Evolutionary conservation across 164 flowering plant species (phyloP).

Genomic region (Kalanchoe fedtschenkoi): DNA sequence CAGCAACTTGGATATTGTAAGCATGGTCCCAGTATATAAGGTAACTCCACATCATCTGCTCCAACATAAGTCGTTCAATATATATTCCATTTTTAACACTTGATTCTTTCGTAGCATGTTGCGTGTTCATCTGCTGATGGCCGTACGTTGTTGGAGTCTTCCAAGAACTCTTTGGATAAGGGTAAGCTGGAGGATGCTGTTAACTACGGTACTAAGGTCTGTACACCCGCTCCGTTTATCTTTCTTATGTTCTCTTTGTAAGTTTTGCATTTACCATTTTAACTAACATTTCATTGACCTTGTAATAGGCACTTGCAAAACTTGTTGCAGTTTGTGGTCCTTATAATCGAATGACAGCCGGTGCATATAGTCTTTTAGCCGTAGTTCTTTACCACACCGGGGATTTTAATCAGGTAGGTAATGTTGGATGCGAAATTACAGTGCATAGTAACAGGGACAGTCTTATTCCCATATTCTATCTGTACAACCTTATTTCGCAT

Average conservation of each 20-base stretch:
- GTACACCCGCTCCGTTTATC: background rate
- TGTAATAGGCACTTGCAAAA: slow-evolving; percentile 69
- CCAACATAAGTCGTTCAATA: slow-evolving; percentile 4
- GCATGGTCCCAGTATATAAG: slow-evolving; percentile 91
- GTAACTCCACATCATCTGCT: slow-evolving; percentile 20
- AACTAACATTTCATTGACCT: slow-evolving; percentile 11
- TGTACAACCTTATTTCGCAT: background rate
- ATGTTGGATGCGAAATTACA: background rate
- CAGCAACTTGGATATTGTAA: slow-evolving; percentile 50
- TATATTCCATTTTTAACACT: background rate
- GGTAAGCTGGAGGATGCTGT: slow-evolving; percentile 99
- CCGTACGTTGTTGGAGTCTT: slow-evolving; percentile 80
- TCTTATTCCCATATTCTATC: background rate
- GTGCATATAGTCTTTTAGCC: slow-evolving; percentile 95
- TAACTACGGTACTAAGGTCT: slow-evolving; percentile 86
- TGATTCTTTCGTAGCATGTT: slow-evolving; percentile 53
- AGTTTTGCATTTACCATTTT: slow-evolving; percentile 5
- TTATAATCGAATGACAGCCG: slow-evolving; percentile 96
- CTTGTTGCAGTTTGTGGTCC: slow-evolving; percentile 91
- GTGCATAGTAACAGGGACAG: background rate
- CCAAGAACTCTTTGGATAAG: slow-evolving; percentile 87
- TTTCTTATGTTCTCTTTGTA: background rate
- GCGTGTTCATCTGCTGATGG: slow-evolving; percentile 99
- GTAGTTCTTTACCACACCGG: slow-evolving; percentile 98
- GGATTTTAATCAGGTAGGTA: slow-evolving; percentile 83